Evolutionary conservation across 345 rosid genomes (phyloP), one percentile per base, ranked within the genome.

Genomic region (Ceriops zippeliana): DNA sequence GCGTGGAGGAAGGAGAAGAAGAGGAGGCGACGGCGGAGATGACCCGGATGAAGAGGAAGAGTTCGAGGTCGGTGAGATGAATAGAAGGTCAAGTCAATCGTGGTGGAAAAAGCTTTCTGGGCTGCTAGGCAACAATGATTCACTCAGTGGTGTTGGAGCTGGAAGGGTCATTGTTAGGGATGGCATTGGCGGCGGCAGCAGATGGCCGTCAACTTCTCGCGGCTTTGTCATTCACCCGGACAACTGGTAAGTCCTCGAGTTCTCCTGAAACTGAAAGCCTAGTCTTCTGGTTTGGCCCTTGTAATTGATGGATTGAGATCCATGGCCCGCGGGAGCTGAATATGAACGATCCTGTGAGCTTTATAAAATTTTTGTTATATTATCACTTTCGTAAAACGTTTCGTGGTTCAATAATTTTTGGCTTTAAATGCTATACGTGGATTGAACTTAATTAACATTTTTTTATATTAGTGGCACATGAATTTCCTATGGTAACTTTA

Each of bases 181-280:
- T 57, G 64, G 54, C 38, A 13, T 11, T 31, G 19, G 28, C n/a
- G 17, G 49, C 19, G 47, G 47, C 15, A 1, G 47, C 47, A 38
- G 62, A 11, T 5, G 27, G 22, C 5, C 75, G n/a, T 51, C 67
- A 0, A 4, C 46, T 1, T 4, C 24, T 5, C 71, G 6, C 3
- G 28, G 61, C 16, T 74, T 7, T 1, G 58, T 78, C 19, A 42
- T 83, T 61, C 83, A 13, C 24, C 84, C 83, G n/a, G 78, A 69
- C 17, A 61, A 71, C 21, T 34, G 81, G 84, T 83, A 68, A 65
- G 0, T 15, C 35, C 22, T n/a, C 31, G 21, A 34, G 37, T 3
- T 46, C 15, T 38, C 31, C 37, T 19, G 38, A 7, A 7, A 38
- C 6, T n/a, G 37, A 11, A 2, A 10, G 22, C 21, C 51, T 51